A percentile compares a stretch with the other conserved stretches of the same genome.
Evolutionary conservation across 495 filamentous ascomycete genomes (phyloP).

Genomic region (Daldinia loculata): DNA sequence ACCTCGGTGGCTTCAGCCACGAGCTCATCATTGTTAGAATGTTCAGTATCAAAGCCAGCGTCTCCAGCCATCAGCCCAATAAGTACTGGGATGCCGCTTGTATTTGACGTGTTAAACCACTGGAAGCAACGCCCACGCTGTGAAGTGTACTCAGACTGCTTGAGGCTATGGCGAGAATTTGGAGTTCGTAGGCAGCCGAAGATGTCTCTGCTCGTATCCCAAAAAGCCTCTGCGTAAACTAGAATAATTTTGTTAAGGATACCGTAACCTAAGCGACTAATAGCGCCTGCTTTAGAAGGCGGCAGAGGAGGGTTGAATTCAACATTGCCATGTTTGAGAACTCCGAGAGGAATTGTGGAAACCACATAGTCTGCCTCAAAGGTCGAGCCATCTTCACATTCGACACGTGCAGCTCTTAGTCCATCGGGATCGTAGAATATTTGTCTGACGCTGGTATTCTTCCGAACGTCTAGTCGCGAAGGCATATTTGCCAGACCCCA

Average conservation of each 20-base stretch:
- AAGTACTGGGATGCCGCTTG: slow-evolving; percentile 84
- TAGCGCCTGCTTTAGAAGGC: slow-evolving; percentile 81
- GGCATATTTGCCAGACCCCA: slow-evolving; percentile 81
- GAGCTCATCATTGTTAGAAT: slow-evolving; percentile 73
- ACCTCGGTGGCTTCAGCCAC: slow-evolving; percentile 81
- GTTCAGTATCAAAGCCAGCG: slow-evolving; percentile 87
- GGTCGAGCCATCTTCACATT: slow-evolving; percentile 79
- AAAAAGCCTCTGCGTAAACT: slow-evolving; percentile 89
- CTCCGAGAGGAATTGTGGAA: slow-evolving; percentile 86
- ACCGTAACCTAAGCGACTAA: slow-evolving; percentile 90
- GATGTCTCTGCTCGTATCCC: slow-evolving; percentile 91
- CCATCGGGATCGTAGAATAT: slow-evolving; percentile 45
- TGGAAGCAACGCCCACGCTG: slow-evolving; percentile 87
- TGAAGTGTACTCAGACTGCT: slow-evolving; percentile 62
- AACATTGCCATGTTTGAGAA: slow-evolving; percentile 79
- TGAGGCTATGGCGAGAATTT: slow-evolving; percentile 58
- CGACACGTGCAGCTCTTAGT: slow-evolving; percentile 61
- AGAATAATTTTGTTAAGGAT: slow-evolving; percentile 94
- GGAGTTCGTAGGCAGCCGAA: slow-evolving; percentile 87
- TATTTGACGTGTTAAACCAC: slow-evolving; percentile 95
- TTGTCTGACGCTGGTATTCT: slow-evolving; percentile 59
- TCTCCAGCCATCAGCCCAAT: slow-evolving; percentile 97
- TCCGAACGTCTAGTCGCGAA: slow-evolving; percentile 78
- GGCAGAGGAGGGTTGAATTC: slow-evolving; percentile 86
- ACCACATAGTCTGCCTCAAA: slow-evolving; percentile 88